These are phyloP conservation scores for Tieghemiomyces parasiticus DNA, from an alignment of 192 early-diverging fungal genomes.

Conservation along the genomic window DNA sequence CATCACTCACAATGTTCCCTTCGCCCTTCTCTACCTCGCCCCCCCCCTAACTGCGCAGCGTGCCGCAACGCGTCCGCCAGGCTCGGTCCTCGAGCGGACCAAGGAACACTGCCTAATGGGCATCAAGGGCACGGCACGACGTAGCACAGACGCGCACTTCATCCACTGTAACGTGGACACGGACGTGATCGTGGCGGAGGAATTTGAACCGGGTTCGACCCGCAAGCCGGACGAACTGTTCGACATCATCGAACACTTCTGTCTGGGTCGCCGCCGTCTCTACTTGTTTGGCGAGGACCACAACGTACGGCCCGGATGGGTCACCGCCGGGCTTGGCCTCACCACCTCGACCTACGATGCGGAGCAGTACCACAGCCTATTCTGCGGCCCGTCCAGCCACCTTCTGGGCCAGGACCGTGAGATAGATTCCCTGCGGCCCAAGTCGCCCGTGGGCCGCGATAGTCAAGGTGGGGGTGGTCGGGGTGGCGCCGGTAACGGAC, in stretches of 20 bases:
- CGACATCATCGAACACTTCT: constrained; percentile 48
- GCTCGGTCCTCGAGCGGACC: constrained; percentile 33
- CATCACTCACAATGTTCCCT: no score
- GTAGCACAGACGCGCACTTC: constrained; percentile 46
- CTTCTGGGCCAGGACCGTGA: constrained; percentile 19
- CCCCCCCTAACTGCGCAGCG: no score
- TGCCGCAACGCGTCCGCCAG: constrained; percentile 11
- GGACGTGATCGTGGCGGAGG: constrained; percentile 47
- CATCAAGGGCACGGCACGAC: constrained; percentile 44
- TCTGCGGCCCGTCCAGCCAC: constrained; percentile 17
- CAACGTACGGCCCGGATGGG: constrained; percentile 44
- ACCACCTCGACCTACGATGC: constrained; percentile 31
- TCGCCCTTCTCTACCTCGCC: no score
- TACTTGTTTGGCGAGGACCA: constrained; percentile 44
- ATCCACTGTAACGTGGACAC: constrained; percentile 60
- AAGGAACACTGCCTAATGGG: constrained; percentile 58
- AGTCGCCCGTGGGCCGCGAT: constrained; percentile 31
- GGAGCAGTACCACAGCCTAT: constrained; percentile 18
- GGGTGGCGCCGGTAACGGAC: no score
- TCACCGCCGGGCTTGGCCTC: constrained; percentile 33
- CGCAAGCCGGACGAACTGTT: constrained; percentile 44
- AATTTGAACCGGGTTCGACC: constrained; percentile 23
- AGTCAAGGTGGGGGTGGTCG: no score
- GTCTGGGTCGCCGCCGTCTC: constrained; percentile 39
- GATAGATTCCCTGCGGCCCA: constrained; percentile 36